Evolutionary conservation across 1,284 basidiomycete species (phyloP), one percentile per base, ranked within the genome.

Genomic region (Trametes sp.): DNA sequence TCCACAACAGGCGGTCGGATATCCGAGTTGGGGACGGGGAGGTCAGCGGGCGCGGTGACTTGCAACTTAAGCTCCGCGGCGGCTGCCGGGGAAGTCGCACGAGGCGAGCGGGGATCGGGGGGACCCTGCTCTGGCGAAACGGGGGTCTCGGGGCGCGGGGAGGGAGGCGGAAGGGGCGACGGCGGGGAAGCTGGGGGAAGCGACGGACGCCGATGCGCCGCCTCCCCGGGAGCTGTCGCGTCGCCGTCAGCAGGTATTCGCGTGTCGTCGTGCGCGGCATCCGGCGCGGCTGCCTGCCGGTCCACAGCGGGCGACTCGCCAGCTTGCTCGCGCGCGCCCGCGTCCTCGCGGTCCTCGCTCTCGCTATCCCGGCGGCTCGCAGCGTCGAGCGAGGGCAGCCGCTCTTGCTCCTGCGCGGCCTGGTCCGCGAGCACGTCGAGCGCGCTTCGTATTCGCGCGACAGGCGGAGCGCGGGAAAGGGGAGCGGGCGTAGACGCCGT

Each of bases 381-480:
- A 6, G 57, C 57, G 31, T 62, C 64, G 23, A 62, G 21, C 31
- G 69, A 63, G 24, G 73, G 72, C 59, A 69, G 46, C 28, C 72
- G 61, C 52, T 73, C 72, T 50, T 73, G 69, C 62, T 71, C 71
- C 65, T 73, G 71, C 28, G 87, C 87, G 2, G 88, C 88, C 72
- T 91, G 87, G 69, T 91, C 88, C 9, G 89, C 89, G 33, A 91
- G 77, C 36, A 90, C 87, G 67, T 90, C 88, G 69, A 90, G 74
- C 5, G 85, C 88, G 59, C 73, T 74, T n/a, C 67, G 66, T 11
- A 72, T 67, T 13, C 71, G 62, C 31, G 64, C 50, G 10, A 67
- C 65, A 41, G 38, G 61, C 35, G 56, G 59, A 38, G 56, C 49
- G 21, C 49, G n/a, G 21, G 31, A 23, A 14, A 38, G 44, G 4